Evolutionary conservation across 2,329 filamentous ascomycete genomes (phyloP).

Genomic region (Curvularia eragrostidis): DNA sequence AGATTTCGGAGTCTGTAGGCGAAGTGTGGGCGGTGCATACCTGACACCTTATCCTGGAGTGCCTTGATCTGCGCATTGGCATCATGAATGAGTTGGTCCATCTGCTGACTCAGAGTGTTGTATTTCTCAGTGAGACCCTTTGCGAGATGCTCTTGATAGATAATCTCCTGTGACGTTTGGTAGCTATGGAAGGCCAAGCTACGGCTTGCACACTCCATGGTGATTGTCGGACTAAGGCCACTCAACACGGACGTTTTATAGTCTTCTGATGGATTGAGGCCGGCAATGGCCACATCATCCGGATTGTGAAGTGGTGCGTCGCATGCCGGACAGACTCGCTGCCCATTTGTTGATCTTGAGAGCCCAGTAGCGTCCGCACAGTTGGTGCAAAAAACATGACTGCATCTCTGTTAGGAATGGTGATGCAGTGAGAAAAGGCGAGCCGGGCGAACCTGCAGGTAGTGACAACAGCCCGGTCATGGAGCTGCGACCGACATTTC

Average conservation of each 20-base stretch:
- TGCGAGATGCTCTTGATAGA: slow-evolving; percentile 78
- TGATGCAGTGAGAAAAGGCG: slow-evolving; percentile 8
- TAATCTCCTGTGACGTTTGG: slow-evolving; percentile 81
- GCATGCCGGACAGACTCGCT: slow-evolving; percentile 77
- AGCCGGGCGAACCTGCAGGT: slow-evolving; percentile 75
- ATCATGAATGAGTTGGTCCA: slow-evolving; percentile 76
- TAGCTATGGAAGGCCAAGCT: slow-evolving; percentile 87
- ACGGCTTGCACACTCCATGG: slow-evolving; percentile 85
- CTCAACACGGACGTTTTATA: slow-evolving; percentile 88
- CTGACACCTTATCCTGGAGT: slow-evolving; percentile 69
- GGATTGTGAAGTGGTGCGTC: slow-evolving; percentile 69
- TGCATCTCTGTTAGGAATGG: slow-evolving; percentile 45
- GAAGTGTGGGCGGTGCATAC: slow-evolving; percentile 52
- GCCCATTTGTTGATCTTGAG: slow-evolving; percentile 60
- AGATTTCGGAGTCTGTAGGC: background rate
- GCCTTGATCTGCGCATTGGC: slow-evolving; percentile 74
- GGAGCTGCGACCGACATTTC: slow-evolving; percentile 74
- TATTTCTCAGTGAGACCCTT: slow-evolving; percentile 78
- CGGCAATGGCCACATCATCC: slow-evolving; percentile 75
- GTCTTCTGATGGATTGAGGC: slow-evolving; percentile 81
- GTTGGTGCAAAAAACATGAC: slow-evolving; percentile 83
- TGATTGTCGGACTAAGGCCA: slow-evolving; percentile 77
- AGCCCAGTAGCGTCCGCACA: slow-evolving; percentile 74
- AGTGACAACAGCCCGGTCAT: slow-evolving; percentile 78
- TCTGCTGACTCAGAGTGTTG: slow-evolving; percentile 65